phyloP scores from a whole-genome alignment of 2,329 filamentous ascomycete species.

The Pleurostoma richardsiae region DNA sequence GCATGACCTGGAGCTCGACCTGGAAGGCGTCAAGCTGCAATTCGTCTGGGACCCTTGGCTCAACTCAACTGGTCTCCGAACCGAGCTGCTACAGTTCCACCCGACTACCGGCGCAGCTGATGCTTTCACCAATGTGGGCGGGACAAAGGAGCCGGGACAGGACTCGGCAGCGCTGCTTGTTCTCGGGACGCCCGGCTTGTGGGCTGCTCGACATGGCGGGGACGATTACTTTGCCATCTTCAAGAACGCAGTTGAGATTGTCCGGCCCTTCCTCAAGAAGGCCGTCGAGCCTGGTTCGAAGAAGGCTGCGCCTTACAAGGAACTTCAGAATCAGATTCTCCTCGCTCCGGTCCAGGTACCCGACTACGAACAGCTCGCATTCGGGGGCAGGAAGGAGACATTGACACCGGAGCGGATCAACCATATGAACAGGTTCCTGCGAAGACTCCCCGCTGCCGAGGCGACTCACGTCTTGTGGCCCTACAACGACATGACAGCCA shows the following conservation, averaged over 20 bases:
- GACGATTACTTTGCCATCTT: conserved; percentile 38
- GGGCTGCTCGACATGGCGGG: conserved; percentile 46
- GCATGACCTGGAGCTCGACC: conserved; percentile 35
- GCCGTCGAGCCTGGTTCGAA: conserved; percentile 2
- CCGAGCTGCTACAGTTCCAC: conserved; percentile 32
- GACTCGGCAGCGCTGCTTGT: conserved; percentile 40
- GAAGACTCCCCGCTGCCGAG: conserved; percentile 30
- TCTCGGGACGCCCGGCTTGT: conserved; percentile 48
- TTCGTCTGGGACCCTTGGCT: conserved; percentile 62
- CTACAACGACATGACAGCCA: conserved; percentile 41
- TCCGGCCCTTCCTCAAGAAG: conserved; percentile 29
- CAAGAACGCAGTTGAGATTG: conserved; percentile 35
- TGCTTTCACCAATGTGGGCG: neutral
- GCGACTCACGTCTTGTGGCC: conserved; percentile 42
- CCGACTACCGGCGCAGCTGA: conserved; percentile 10
- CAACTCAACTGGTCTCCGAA: conserved; percentile 39
- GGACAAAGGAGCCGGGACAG: conserved; percentile 12
- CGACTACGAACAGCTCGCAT: conserved; percentile 34
- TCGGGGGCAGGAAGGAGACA: conserved; percentile 25
- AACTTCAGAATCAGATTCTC: conserved; percentile 17
- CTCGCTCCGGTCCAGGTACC: conserved; percentile 34
- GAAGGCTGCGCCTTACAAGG: conserved; percentile 7
- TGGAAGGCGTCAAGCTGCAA: conserved; percentile 39
- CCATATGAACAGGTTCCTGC: conserved; percentile 47
- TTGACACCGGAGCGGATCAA: conserved; percentile 43